Conservation (phyloP, 2,329 filamentous ascomycete genomes). For the Ophiocordyceps robertsii region DNA sequence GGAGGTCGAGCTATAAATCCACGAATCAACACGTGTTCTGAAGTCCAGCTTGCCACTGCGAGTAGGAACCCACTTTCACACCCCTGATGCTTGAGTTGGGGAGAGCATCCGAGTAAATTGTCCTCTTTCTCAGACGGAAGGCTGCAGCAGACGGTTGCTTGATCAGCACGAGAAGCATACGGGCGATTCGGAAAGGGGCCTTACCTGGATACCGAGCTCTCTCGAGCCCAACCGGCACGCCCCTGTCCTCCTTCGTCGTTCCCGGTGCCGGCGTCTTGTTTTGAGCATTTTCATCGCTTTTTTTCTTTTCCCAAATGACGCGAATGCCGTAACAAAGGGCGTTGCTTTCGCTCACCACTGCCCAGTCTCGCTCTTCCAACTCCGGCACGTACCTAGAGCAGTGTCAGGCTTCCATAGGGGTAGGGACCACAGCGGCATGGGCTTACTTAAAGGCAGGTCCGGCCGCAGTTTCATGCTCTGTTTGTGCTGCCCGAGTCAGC, state of each 20-base stretch:
- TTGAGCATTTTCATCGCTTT: not conserved
- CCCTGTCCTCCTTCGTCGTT: not conserved
- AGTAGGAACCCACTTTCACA: not conserved
- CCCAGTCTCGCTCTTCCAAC: slow-evolving; percentile 2
- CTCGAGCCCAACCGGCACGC: slow-evolving; percentile 1
- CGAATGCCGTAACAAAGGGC: slow-evolving; percentile 3
- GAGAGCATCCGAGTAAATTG: not conserved
- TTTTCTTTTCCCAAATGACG: not conserved
- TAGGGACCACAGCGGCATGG: not conserved
- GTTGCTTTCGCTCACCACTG: slow-evolving; percentile 1
- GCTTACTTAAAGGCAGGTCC: not conserved
- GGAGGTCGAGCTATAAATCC: not conserved
- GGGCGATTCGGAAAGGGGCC: no score
- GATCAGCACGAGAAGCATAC: not conserved
- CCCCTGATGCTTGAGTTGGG: not conserved
- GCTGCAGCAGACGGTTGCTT: not conserved
- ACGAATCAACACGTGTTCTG: no score
- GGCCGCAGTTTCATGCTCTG: not conserved
- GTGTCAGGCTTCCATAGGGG: not conserved
- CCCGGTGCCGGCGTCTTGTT: not conserved
- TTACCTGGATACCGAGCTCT: slow-evolving; percentile 1
- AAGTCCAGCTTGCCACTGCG: no score
- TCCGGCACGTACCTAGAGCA: slow-evolving; percentile 1
- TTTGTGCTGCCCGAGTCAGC: not conserved
- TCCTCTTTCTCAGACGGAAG: slow-evolving; percentile 1